Evolutionary conservation across 345 rosid species (phyloP).

Genomic region (Litchi chinensis): DNA sequence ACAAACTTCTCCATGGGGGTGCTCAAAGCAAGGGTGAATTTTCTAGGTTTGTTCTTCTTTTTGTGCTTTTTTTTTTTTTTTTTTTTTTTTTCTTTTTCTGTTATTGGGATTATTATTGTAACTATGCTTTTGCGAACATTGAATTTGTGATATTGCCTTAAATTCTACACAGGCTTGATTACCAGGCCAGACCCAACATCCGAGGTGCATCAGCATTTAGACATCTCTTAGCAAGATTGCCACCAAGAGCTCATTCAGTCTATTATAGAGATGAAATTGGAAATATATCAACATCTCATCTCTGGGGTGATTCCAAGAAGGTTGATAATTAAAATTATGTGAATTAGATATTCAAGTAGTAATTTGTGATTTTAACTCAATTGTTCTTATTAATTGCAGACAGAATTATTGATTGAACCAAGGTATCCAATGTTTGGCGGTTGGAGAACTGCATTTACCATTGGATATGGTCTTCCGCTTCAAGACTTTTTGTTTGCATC

Average conservation of each 20-base stretch:
- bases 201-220: constrained; percentile 76
- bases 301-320: constrained; percentile 82
- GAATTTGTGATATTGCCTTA: constrained; percentile 16
- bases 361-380: constrained; percentile 30
- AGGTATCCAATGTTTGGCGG: constrained; percentile 97
- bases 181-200: constrained; percentile 69
- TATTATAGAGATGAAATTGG: constrained; percentile 96
- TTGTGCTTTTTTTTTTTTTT: not conserved
- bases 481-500: constrained; percentile 73
- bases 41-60: constrained; percentile 56
- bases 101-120: not conserved
- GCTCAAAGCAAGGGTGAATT: constrained; percentile 91
- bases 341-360: not conserved
- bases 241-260: constrained; percentile 91
- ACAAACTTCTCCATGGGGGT: constrained; percentile 72
- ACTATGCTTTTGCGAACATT: not conserved
- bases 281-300: constrained; percentile 93
- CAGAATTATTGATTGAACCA: constrained; percentile 84
- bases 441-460: constrained; percentile 93
- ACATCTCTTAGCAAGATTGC: constrained; percentile 77
- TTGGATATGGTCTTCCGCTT: constrained; percentile 94
- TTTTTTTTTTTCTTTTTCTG: not conserved
- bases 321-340: constrained; percentile 35
- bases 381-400: constrained; percentile 54
- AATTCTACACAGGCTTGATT: constrained; percentile 64